Base-by-base conservation (phyloP, 2,329 filamentous ascomycete genomes). In the Pseudocercospora macadamiae region DNA sequence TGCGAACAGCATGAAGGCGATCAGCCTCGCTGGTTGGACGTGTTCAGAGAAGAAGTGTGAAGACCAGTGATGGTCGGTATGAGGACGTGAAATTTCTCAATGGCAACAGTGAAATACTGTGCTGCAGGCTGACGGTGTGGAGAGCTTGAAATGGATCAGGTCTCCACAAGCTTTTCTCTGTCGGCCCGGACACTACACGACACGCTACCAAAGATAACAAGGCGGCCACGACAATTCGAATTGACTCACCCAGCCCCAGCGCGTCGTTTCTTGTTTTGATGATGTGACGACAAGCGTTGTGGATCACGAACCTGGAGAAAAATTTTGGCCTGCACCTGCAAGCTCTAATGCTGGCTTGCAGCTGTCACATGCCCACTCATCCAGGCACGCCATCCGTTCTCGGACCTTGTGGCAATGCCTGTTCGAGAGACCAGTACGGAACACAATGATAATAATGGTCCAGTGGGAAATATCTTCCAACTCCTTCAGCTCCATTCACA, bases 1-100 rank as follows among this genome's bases (percentile, higher is more conserved):
- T 73, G 76, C 75, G 78, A 76, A 77, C 78, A 77, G 77, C 79
- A 81, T 69, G 60, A 61, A 62, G 61, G 55, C 60, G 54, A 48
- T 26, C 36, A 32, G 34, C 26, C 12, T 34, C 21, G 19, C 16
- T 53, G 36, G 21, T 37, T 42, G 6, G 47, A 39, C 21, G 26
- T n/a, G 26, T n/a, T 21, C 18, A 16, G n/a, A 14, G 9, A 7
- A 16, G 42, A 26, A 21, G 42, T 25, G 42, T 23, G 49, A 28
- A 21, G 44, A 34, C 39, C 55, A 53, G 49, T 44, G 32, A 2
- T 8, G 39, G 21, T 54, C 51, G 12, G 19, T 23, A 16, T 26
- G 44, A 2, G 28, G n/a, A n/a, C n/a, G n/a, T n/a, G n/a, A n/a
- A n/a, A n/a, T n/a, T n/a, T n/a, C 6, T 49, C 21, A 45, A 45